A percentile compares a stretch with the other conserved stretches of the same genome.
Conservation (phyloP, 495 filamentous ascomycete species). For the Trichocladium antarcticum region DNA sequence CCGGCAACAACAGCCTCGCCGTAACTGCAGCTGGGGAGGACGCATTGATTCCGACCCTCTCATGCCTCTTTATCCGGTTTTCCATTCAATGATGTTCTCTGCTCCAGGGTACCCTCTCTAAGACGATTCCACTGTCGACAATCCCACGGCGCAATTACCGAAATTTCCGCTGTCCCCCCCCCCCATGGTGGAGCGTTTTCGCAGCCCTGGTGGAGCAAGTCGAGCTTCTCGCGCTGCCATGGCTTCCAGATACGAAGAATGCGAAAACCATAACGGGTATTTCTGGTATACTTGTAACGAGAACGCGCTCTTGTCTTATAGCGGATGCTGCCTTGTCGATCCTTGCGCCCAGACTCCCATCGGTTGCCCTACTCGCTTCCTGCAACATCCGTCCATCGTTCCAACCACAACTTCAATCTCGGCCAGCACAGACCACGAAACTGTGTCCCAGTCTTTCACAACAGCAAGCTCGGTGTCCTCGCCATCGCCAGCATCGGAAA, state of each 20-base stretch:
- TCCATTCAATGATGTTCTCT: neutral
- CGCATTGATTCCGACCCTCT: neutral
- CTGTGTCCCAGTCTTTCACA: neutral
- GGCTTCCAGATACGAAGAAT: neutral
- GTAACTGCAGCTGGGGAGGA: neutral
- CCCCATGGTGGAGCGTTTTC: conserved; percentile 7
- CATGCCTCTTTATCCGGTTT: neutral
- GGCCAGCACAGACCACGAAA: neutral
- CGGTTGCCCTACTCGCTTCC: conserved; percentile 12
- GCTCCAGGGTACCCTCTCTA: neutral
- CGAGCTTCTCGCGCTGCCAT: neutral
- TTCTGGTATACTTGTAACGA: conserved; percentile 14
- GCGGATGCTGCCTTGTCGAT: conserved; percentile 18
- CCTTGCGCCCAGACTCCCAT: conserved; percentile 12
- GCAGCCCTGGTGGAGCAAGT: neutral
- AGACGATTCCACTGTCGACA: neutral
- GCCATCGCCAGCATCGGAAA: neutral
- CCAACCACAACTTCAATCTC: neutral
- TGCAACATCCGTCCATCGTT: neutral
- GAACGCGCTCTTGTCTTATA: conserved; percentile 1
- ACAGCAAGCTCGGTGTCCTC: neutral
- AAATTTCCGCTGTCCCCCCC: conserved; percentile 1
- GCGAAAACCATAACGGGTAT: conserved; percentile 7
- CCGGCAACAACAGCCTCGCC: neutral
- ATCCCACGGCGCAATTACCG: conserved; percentile 7